Conservation (phyloP, 148 eudicot species). For the Persicaria maculosa region DNA sequence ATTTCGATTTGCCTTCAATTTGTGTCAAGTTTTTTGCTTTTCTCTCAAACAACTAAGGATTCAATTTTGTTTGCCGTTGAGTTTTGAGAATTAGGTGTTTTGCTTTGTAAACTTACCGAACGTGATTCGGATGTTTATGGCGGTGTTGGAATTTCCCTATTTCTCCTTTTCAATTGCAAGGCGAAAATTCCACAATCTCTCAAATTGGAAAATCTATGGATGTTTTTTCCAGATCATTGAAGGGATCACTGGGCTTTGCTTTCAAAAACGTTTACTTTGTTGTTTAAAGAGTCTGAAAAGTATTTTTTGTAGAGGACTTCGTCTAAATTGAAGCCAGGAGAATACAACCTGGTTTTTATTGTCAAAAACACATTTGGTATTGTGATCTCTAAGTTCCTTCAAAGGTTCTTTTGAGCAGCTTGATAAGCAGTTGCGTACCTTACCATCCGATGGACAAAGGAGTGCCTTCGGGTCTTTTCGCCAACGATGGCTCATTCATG, state of each 20-base stretch:
- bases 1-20: neutral
- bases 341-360: neutral
- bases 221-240: neutral
- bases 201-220: neutral
- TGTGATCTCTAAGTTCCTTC: constrained; percentile 34
- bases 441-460: constrained; percentile 57
- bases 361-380: neutral
- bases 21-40: neutral
- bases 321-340: neutral
- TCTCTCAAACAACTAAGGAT: neutral
- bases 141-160: neutral
- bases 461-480: constrained; percentile 56
- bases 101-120: neutral
- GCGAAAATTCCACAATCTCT: neutral
- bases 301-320: neutral
- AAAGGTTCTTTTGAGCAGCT: constrained; percentile 40
- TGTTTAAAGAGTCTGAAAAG: neutral
- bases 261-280: neutral
- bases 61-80: neutral
- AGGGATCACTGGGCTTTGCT: neutral
- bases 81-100: constrained; percentile 5
- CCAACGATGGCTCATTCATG: constrained; percentile 94
- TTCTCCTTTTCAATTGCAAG: neutral
- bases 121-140: neutral
- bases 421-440: constrained; percentile 20